Base-by-base conservation (phyloP, 1,284 basidiomycete species). In the Cutaneotrichosporon sp. region DNA sequence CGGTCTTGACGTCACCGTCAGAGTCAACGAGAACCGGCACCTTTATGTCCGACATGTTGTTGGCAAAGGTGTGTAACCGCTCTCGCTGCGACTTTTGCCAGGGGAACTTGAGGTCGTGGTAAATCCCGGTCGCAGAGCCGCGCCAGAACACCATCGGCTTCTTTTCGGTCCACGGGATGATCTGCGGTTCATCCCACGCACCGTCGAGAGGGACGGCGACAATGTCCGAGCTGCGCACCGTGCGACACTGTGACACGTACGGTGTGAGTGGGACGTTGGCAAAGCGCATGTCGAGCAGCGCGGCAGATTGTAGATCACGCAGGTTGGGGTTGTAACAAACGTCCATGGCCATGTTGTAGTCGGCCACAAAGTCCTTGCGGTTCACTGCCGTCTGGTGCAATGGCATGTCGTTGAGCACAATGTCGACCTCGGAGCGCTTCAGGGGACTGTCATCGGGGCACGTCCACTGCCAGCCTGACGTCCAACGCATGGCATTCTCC, bases 71-170 rank as follows among this genome's bases (percentile, higher is more conserved):
- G 56, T 78, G 76, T n/a, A 82, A 68, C 8, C 81, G 73, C 30
- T 81, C 76, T n/a, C 81, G 76, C 61, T 82, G 81, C 2, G 76
- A 75, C 13, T 69, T 66, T 3, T 76, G 69, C 81, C 81, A 82
- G 31, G 73, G 73, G 4, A 68, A 72, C 16, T 66, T 60, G 32
- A 76, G 74, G 60, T 71, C 72, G 70, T 81, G 81, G 61, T 69
- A 75, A 8, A 78, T 69, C 55, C 82, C 82, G 4, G 82, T 83
- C 6, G 81, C 76, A 36, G 81, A 76, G 4, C 82, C 82, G 47
- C 82, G 76, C 73, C 76, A 58, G 42, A 58, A 58, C 14, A 58
- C 65, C 62, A 61, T 74, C 59, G 26, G 64, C 65, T 52, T 26
- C 68, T 82, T 82, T 32, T 79, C 68, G 49, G 74, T 71, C 80